These are phyloP conservation scores for Camellia japonica DNA, from an alignment of 148 eudicot species.

Conservation along the genomic window DNA sequence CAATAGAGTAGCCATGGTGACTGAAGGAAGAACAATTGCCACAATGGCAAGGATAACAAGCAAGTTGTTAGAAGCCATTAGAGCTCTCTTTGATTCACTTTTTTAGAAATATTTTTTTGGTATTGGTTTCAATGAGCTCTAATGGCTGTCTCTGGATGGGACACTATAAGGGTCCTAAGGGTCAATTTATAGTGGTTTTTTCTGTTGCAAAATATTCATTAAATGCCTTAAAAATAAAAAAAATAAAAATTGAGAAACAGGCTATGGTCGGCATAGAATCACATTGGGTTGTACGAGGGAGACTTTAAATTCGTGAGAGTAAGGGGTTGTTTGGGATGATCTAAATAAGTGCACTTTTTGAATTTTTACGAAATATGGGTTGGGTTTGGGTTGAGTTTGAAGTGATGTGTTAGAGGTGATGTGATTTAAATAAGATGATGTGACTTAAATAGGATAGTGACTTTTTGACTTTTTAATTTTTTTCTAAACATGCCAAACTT, in stretches of 20 bases:
- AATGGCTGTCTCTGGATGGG: neutral
- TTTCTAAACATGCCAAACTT: too few species aligned
- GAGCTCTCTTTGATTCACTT: neutral
- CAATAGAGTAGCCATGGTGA: constrained; percentile 11
- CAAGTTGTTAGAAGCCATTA: constrained; percentile 7
- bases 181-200: too few species aligned
- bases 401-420: too few species aligned
- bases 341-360: too few species aligned
- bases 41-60: neutral
- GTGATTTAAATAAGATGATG: too few species aligned
- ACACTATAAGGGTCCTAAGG: too few species aligned
- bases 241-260: neutral
- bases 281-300: neutral
- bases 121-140: neutral
- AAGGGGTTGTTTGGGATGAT: too few species aligned
- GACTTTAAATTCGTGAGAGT: neutral
- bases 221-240: neutral
- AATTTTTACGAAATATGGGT: too few species aligned
- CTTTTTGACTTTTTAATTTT: too few species aligned
- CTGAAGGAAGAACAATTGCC: neutral
- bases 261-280: neutral
- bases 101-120: neutral
- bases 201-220: too few species aligned
- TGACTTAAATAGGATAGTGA: too few species aligned
- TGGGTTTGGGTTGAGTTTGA: too few species aligned